Evolutionary conservation across 2,329 filamentous ascomycete species (phyloP), one percentile per base, ranked within the genome.

Genomic region (Fusarium gaditjirri): DNA sequence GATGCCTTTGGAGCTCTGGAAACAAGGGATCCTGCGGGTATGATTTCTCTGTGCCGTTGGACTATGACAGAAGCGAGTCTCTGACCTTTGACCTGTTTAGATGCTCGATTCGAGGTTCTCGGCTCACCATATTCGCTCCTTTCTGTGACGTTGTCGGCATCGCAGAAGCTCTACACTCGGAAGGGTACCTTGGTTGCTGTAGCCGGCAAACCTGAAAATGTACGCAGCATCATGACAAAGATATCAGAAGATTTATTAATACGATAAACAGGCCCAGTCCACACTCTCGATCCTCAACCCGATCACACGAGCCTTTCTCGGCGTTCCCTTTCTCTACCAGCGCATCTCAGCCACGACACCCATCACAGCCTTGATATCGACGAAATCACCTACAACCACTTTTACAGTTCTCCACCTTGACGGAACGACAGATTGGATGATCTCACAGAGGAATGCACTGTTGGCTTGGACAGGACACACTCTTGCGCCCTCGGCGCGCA

Each of bases 381-480:
- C 95, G 29, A 96, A 94, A 80, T 94, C 94, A 9, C 90, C 94
- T 8, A 91, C 92, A 57, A 96, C 95, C 2, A 95, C 94, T 10
- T 95, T 99, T 75, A 91, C 93, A 17, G 90, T 97, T 12, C 87
- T 99, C 31, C 93, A 95, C 79, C 89, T 99, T 55, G 94, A 99
- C 84, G 96, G 96, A 64, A 94, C 94, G 8, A 91, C 94, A 64
- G 96, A 99, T 83, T 99, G 96, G 95, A 93, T 97, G 86, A 86
- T 99, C 13, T 89, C 94, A 11, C 95, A 98, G 80, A 89, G 94
- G 70, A 92, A 93, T 73, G 94, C 94, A 3, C 86, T 99, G 58
- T 86, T 98, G n/a, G 96, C 96, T 60, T 99, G 96, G 96, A 97
- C 95, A 0, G 96, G 96, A 33, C 93, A 97, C 80, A 94, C 94